phyloP scores from a whole-genome alignment of 495 filamentous ascomycete genomes.

The Podospora didyma region DNA sequence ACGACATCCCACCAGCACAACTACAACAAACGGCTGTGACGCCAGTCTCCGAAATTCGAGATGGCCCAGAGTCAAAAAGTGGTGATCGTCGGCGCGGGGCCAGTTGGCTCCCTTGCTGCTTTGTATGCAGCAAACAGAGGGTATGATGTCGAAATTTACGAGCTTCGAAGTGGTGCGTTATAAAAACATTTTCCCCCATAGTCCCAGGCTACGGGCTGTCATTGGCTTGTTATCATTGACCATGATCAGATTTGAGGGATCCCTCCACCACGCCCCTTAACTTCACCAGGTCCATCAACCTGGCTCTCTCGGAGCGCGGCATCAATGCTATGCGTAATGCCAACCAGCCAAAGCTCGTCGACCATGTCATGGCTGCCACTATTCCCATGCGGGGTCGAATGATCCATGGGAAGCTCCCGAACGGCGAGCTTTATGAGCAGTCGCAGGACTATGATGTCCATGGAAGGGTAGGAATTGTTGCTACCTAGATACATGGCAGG shows the following conservation, averaged over 20 bases:
- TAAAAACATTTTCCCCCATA: too few species aligned
- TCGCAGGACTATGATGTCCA: conserved; percentile 87
- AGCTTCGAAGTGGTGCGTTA: conserved; percentile 79
- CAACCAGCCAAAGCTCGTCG: conserved; percentile 58
- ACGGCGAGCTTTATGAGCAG: conserved; percentile 67
- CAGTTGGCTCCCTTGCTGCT: conserved; percentile 86
- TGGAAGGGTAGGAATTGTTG: conserved; percentile 59
- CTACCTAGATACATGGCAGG: not conserved
- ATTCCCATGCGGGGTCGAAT: conserved; percentile 97
- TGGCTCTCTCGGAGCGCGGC: conserved; percentile 91
- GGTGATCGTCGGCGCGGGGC: conserved; percentile 84
- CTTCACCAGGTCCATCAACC: conserved; percentile 96
- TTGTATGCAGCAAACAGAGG: conserved; percentile 86
- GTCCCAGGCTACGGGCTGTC: too few species aligned
- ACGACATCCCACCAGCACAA: not conserved
- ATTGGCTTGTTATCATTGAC: too few species aligned
- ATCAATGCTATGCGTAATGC: conserved; percentile 77
- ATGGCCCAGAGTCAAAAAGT: conserved; percentile 56
- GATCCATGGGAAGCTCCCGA: conserved; percentile 74
- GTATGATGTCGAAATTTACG: conserved; percentile 90
- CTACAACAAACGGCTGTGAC: too few species aligned
- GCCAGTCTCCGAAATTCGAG: not conserved
- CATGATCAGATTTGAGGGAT: conserved; percentile 71
- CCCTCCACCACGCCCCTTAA: conserved; percentile 82
- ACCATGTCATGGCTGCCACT: conserved; percentile 67